Percentiles rank a stretch among this genome's conserved stretches.
Evolutionary conservation across 495 filamentous ascomycete species (phyloP).

Genomic region (Aspergillus indologenus): DNA sequence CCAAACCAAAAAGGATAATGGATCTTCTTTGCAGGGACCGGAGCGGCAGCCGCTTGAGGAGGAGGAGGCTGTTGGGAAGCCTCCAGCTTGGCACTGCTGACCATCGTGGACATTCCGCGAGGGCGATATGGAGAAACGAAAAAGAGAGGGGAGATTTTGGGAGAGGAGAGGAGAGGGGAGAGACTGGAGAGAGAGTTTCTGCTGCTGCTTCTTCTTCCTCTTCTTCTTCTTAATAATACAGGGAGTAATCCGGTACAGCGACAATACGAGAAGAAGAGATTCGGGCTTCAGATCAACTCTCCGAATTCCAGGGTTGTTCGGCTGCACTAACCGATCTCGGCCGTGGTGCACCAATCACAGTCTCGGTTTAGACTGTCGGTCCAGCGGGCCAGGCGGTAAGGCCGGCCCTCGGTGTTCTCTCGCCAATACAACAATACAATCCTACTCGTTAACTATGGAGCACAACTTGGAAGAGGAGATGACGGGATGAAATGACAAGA

Average conservation of each 20-base stretch:
- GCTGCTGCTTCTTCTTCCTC: too few relatives aligned
- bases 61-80: conserved; percentile 28
- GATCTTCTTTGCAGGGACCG: conserved; percentile 40
- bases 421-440: not conserved
- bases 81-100: conserved; percentile 38
- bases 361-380: conserved; percentile 29
- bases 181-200: conserved; percentile 1
- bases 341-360: conserved; percentile 30
- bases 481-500: not conserved
- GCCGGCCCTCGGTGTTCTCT: conserved; percentile 17
- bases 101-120: conserved; percentile 35
- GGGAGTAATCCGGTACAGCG: not conserved
- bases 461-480: not conserved
- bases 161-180: conserved; percentile 4
- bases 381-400: conserved; percentile 17
- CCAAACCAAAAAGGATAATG: conserved; percentile 93
- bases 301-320: conserved; percentile 28
- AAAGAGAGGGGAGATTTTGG: conserved; percentile 1
- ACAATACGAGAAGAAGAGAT: conserved; percentile 29
- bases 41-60: conserved; percentile 22
- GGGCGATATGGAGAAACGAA: conserved; percentile 12
- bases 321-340: conserved; percentile 21
- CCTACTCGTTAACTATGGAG: not conserved
- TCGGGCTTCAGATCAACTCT: conserved; percentile 41
- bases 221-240: conserved; percentile 13